phyloP scores from a whole-genome alignment of 139 green algal genomes.

The Eudorina sp. region DNA sequence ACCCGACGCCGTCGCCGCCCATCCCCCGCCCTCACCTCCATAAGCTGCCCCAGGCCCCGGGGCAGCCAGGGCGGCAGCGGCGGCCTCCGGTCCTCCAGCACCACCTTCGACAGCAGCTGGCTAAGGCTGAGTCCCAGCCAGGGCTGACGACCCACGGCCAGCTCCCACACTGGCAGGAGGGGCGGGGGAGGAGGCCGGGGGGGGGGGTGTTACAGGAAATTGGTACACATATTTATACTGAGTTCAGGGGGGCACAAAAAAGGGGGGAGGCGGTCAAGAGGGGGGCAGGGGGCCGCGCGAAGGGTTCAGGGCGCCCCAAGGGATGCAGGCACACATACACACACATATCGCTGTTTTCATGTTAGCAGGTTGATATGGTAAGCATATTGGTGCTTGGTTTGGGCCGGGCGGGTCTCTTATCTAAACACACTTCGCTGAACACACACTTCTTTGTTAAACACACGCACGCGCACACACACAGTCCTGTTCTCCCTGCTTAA shows the following conservation, averaged over 20 bases:
- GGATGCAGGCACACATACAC: not conserved
- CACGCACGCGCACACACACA: not conserved
- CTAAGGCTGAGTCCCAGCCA: not conserved
- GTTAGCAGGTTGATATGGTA: not conserved
- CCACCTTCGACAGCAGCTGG: slow-evolving; percentile 9
- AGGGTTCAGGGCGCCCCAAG: not conserved
- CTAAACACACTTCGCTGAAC: not conserved
- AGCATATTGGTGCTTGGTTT: not conserved
- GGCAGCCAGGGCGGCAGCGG: not conserved
- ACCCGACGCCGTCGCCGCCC: no score
- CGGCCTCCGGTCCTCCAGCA: slow-evolving; percentile 11
- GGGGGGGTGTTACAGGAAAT: not conserved
- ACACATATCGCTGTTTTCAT: not conserved
- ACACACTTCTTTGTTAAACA: not conserved
- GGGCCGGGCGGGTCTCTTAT: not conserved
- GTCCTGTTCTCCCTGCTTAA: not conserved
- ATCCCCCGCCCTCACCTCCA: not conserved
- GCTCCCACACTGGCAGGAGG: slow-evolving; percentile 26
- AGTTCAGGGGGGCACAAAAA: not conserved
- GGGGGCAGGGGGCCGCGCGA: no score
- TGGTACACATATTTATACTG: not conserved
- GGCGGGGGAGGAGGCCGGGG: not conserved
- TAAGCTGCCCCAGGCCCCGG: not conserved
- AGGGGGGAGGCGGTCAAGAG: not conserved
- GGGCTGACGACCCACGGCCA: not conserved